Conservation (phyloP, 2,329 filamentous ascomycete genomes). For the Pyricularia pennisetigena region DNA sequence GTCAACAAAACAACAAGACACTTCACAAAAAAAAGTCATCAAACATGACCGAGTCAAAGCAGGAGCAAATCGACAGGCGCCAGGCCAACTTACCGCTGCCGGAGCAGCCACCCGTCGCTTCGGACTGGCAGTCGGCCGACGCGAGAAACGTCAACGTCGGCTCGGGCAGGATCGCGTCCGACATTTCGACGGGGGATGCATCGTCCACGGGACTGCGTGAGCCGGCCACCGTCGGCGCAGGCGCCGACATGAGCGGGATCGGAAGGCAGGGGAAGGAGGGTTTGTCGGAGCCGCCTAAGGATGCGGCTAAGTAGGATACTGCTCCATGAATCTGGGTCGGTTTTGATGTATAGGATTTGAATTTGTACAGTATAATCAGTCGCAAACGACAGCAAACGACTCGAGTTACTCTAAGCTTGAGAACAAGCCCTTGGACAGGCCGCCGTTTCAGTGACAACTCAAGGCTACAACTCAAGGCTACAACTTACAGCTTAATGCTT, state of each 20-base stretch:
- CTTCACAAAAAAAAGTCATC: neutral
- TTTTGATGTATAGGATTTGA: neutral
- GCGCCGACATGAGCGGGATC: constrained; percentile 46
- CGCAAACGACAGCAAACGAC: neutral
- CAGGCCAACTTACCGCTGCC: constrained; percentile 70
- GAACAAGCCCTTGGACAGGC: neutral
- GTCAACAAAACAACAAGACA: neutral
- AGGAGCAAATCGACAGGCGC: constrained; percentile 55
- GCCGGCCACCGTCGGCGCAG: constrained; percentile 45
- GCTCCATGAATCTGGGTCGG: too few relatives aligned
- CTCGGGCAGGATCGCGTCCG: constrained; percentile 42
- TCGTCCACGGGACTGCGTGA: constrained; percentile 44
- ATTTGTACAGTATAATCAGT: neutral
- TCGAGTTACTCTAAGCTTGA: neutral
- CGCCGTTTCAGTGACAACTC: neutral
- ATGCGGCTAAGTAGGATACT: neutral
- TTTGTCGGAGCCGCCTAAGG: neutral
- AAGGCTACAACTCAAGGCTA: neutral
- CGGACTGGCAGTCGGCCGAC: constrained; percentile 70
- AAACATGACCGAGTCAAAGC: constrained; percentile 41
- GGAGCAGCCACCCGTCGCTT: constrained; percentile 64
- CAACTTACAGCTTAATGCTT: neutral
- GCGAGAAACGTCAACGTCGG: constrained; percentile 60
- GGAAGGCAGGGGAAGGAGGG: constrained; percentile 53
- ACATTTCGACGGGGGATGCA: constrained; percentile 39